phyloP scores from a whole-genome alignment of 768 basidiomycete genomes.

The Phlegmacium glaucopus region DNA sequence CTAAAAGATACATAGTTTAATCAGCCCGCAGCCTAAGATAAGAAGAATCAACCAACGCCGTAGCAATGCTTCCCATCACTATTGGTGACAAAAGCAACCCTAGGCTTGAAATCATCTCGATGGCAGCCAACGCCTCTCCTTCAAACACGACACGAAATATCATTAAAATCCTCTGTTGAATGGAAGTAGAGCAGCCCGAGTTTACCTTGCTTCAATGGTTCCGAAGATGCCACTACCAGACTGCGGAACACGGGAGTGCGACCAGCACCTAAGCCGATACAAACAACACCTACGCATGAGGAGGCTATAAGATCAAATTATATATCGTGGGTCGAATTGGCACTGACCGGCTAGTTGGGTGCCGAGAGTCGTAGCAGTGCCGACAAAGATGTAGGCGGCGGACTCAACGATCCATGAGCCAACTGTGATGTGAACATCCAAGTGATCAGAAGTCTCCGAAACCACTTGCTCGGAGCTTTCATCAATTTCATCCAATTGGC shows the following conservation, averaged over 20 bases:
- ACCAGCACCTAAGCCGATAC: conserved; percentile 11
- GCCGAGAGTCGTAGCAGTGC: background rate
- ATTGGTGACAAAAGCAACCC: conserved; percentile 7
- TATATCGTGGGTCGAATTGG: background rate
- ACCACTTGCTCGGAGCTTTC: conserved; percentile 1
- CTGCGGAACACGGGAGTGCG: conserved; percentile 7
- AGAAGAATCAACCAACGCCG: background rate
- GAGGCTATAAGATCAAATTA: too few species aligned
- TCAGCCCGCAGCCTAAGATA: background rate
- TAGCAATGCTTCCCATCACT: conserved; percentile 8
- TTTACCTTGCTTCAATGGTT: conserved; percentile 11
- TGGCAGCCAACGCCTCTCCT: conserved; percentile 6
- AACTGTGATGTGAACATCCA: conserved; percentile 10
- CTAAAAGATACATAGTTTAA: background rate
- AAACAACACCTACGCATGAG: conserved; percentile 4
- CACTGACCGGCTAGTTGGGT: conserved; percentile 6
- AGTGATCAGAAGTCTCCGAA: conserved; percentile 10
- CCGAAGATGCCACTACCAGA: conserved; percentile 10
- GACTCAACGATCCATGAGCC: conserved; percentile 9
- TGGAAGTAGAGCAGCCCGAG: too few species aligned
- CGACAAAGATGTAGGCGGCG: conserved; percentile 4
- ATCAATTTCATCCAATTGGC: background rate
- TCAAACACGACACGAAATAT: background rate
- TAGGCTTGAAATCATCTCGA: conserved; percentile 8
- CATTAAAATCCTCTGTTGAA: background rate